Conservation (phyloP, 106 monocot species). For the Hemerocallis citrina region DNA sequence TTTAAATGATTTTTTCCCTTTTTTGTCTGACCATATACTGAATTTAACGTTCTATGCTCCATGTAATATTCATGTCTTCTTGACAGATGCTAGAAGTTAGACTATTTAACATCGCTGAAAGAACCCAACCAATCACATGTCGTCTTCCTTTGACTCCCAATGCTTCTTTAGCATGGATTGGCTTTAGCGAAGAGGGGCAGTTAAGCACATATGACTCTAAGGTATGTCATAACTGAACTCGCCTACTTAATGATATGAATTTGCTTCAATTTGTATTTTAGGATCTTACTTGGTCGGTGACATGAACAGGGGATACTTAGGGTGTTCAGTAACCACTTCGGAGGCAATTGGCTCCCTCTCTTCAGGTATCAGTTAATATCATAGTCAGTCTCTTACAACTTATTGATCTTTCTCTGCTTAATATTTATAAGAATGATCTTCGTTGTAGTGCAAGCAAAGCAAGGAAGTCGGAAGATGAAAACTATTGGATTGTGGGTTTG, state of each 20-base stretch:
- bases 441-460: constrained; percentile 56
- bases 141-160: constrained; percentile 63
- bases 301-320: constrained; percentile 65
- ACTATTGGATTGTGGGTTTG: constrained; percentile 82
- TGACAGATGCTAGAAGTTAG: constrained; percentile 72
- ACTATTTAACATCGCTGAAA: constrained; percentile 53
- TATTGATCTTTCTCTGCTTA: background rate
- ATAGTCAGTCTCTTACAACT: background rate
- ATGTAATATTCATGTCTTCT: constrained; percentile 6
- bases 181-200: constrained; percentile 92
- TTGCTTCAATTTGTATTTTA: background rate
- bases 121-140: constrained; percentile 44
- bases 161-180: constrained; percentile 81
- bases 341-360: constrained; percentile 87
- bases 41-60: background rate
- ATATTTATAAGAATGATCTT: background rate
- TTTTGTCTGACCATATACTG: background rate
- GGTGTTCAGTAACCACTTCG: constrained; percentile 55
- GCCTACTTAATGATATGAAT: background rate
- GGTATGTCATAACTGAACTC: constrained; percentile 22
- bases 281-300: constrained; percentile 6
- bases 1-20: no score
- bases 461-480: constrained; percentile 82
- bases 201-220: constrained; percentile 78
- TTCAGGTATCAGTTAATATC: constrained; percentile 50